Evolutionary conservation across 371 early-diverging fungal species (phyloP), one percentile per base, ranked within the genome.

Genomic region (Mucor velutinosus): DNA sequence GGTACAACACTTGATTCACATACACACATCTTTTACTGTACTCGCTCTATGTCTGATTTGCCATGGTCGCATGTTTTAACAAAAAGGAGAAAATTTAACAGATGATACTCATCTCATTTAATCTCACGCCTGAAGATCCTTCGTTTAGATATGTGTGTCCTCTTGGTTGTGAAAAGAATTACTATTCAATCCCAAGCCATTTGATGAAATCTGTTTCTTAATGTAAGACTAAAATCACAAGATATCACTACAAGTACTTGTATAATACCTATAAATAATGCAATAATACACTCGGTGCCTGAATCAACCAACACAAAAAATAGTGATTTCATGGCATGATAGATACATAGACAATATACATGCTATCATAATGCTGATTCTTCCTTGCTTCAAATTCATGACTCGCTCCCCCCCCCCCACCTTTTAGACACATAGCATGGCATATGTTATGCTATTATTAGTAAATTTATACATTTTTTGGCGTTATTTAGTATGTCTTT

Each of bases 251-350:
- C 33, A n/a, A 35, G 56, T 39, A 64, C n/a, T 64, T 39, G 33
- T 17, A 59, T 17, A 33, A 33, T 58, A 39, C 29, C 45, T 47
- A 61, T 47, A 19, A 29, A 56, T 23, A 67, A 67, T 62, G 39
- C 61, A 41, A 41, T 41, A 17, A 41, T 17, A 41, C 17, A 17
- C 41, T 41, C 17, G 15, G 41, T 41, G 41, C 41, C 41, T 41
- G 17, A 41, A 41, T 41, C 3, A 15, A 3, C 41, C 17, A 5
- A 17, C 17, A 17, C 41, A 1, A 12, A 35, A 17, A 41, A 41
- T 15, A 41, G 41, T 5, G 5, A 17, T 17, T 32, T 32, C 33
- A 62, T 27, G 19, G 27, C 23, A 27, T 23, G 4, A 25, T 51
- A 21, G 4, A 25, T 51, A 21, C 25, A 25, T 21, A 4, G 7